Evolutionary conservation across 176 grass and related monocot species (phyloP), one percentile per base, ranked within the genome.

Genomic region (Ananas comosus): DNA sequence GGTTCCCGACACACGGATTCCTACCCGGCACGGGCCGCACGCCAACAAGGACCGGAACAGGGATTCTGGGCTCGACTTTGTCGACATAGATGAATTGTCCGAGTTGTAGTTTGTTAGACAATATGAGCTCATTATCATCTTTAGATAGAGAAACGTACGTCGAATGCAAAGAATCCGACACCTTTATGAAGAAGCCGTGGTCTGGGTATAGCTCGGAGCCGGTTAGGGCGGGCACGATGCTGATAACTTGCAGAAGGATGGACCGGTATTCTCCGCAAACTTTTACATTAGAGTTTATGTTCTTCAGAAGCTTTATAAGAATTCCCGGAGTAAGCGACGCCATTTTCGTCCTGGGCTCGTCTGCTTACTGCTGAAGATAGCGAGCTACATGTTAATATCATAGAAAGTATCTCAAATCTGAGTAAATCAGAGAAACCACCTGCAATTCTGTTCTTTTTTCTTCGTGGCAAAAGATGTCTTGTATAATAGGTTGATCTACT

Each of bases 161-260:
- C 10, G 77, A 90, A 70, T 99, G 94, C 0, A 87, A 93, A 9
- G 94, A 99, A 81, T 99, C 94, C 13, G 94, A 99, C 51, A 99
- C 94, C 83, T 99, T 99, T 69, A 99, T 86, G 78, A 99, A 99
- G 87, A 99, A 99, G n/a, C 94, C 94, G 77, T 99, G 90, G 61
- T 99, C 82, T 14, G 94, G 94, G 80, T 80, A 99, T 48, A 99
- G 79, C 65, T 99, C 94, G 51, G 85, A 99, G 18, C 94, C 94
- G 76, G 86, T 88, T 66, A 99, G 79, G 66, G 90, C 95, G 52
- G 95, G 95, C 27, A 99, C 90, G 67, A 99, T 99, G 75, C 95
- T 86, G 81, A 99, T 88, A 68, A 99, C 90, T 99, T 99, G 95
- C 50, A 99, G 85, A 81, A 99, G 95, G 73, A 99, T 85, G 54